Percentiles rank a stretch among this genome's conserved stretches.
Conservation (phyloP, 192 early-diverging fungal genomes). For the Chytriomyces confervae region DNA sequence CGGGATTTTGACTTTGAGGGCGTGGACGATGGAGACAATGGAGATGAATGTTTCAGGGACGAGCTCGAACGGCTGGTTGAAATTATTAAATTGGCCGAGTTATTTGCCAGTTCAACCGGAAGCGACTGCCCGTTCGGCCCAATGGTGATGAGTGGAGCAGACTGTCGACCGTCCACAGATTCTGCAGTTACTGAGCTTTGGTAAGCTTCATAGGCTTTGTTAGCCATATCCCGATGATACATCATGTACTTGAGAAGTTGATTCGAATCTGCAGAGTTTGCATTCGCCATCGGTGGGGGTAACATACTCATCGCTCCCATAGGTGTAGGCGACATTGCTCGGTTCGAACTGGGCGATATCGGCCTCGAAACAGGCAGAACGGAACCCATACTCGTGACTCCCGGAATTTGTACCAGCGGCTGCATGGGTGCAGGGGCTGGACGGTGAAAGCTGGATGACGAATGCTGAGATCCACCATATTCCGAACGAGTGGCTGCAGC, state of each 20-base stretch:
- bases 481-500: background rate
- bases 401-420: background rate
- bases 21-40: background rate
- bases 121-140: background rate
- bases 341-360: background rate
- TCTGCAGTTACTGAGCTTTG: background rate
- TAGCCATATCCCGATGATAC: conserved; percentile 20
- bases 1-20: background rate
- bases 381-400: background rate
- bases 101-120: background rate
- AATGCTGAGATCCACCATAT: background rate
- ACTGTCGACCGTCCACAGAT: background rate
- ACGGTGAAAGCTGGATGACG: background rate
- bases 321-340: background rate
- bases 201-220: conserved; percentile 1
- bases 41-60: background rate
- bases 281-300: background rate
- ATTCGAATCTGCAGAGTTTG: background rate
- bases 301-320: background rate
- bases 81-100: background rate
- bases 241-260: conserved; percentile 8
- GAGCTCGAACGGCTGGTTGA: background rate
- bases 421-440: background rate
- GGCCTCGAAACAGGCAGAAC: background rate
- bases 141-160: background rate